Evolutionary conservation across 2,329 filamentous ascomycete species (phyloP), one percentile per base, ranked within the genome.

Genomic region (Cercospora sp.): DNA sequence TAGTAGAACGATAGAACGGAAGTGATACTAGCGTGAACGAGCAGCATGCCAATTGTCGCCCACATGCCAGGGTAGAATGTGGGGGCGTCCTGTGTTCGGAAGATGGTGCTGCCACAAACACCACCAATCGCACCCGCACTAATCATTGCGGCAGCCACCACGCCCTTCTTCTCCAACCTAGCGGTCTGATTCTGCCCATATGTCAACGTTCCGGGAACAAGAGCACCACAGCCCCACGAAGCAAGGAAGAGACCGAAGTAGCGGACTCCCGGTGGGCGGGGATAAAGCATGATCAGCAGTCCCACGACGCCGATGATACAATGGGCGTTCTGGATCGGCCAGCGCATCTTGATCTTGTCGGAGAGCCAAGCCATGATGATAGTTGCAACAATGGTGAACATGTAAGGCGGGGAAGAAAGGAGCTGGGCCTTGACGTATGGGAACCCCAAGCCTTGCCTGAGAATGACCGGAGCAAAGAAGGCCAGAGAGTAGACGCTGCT

Each of bases 391-490:
- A 87, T 88, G 9, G 89, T 87, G 68, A 91, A 86, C 28, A 81
- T 86, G 75, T 90, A 92, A 0, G 90, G 89, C 0, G 90, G 90
- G 0, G 91, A 90, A 3, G 89, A 85, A 4, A 94, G 86, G 76
- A 90, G 92, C 79, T 93, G 90, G 0, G 90, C 83, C 60, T 82
- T 82, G 7, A 84, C 89, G 5, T 89, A 82, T 58, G 79, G 82
- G 81, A 92, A 94, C 13, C 87, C 85, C 82, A 94, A 86, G 18
- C 85, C 84, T 26, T 80, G 71, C 8, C 76, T 75, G 5, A 96
- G 86, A 73, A 95, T 91, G 74, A 94, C 87, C 6, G 92, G 91
- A 3, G 94, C 80, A 76, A 94, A 94, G 79, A 91, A 94, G 2
- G 91, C 90, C 8, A 95, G 85, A 0, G 91, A 88, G 77, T 94